Evolutionary conservation across 140 eudicot genomes (phyloP).

Genomic region (Stevia rebaudiana): DNA sequence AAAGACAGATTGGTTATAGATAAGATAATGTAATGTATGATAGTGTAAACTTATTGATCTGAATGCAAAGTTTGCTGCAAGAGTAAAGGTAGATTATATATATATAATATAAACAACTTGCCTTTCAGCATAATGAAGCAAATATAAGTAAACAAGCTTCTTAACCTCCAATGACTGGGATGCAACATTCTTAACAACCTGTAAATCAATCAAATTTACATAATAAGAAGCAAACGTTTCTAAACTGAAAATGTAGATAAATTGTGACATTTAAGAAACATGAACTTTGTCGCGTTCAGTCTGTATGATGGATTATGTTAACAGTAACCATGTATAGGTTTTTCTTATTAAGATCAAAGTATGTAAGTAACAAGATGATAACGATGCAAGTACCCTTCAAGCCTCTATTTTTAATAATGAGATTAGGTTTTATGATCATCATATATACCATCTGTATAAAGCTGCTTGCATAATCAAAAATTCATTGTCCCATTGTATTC

Average conservation of each 20-base stretch:
- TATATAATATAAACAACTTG: constrained; percentile 38
- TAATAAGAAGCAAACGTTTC: not conserved
- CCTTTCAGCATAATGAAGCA: constrained; percentile 97
- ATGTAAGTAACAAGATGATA: not conserved
- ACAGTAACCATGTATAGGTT: not conserved
- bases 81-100: not conserved
- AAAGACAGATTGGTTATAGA: not conserved
- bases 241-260: not conserved
- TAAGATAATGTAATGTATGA: constrained; percentile 17
- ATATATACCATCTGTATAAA: not conserved
- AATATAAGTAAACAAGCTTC: constrained; percentile 93
- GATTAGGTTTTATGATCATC: not conserved
- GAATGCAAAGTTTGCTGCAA: constrained; percentile 15
- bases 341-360: not conserved
- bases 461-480: not conserved
- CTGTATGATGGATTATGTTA: not conserved
- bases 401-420: not conserved
- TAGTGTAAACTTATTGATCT: not conserved
- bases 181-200: constrained; percentile 98
- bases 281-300: not conserved
- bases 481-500: not conserved
- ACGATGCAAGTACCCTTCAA: not conserved
- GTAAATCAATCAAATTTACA: constrained; percentile 23
- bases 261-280: not conserved
- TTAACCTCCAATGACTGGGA: constrained; percentile 88